phyloP scores from a whole-genome alignment of 2,329 filamentous ascomycete species.

The Pseudogymnoascus sp. region DNA sequence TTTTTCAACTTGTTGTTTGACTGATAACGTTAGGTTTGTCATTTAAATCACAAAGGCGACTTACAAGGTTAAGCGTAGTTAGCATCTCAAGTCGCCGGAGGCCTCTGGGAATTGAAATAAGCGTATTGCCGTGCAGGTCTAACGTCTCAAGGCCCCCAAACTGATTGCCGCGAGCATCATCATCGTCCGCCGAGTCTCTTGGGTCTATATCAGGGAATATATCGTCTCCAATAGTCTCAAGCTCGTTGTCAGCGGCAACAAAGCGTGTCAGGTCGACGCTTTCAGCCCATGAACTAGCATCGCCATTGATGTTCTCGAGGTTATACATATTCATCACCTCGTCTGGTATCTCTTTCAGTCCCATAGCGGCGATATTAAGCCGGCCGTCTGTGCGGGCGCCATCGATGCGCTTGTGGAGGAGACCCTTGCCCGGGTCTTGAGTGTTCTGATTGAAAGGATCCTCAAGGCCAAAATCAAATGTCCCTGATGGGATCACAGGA shows the following conservation, averaged over 20 bases:
- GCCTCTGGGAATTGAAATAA: slow-evolving; percentile 66
- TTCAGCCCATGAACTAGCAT: slow-evolving; percentile 75
- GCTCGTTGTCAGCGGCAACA: slow-evolving; percentile 81
- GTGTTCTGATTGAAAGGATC: slow-evolving; percentile 66
- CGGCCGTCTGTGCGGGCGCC: slow-evolving; percentile 69
- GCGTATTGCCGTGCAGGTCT: slow-evolving; percentile 78
- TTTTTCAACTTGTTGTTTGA: slow-evolving; percentile 75
- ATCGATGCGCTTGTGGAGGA: slow-evolving; percentile 65
- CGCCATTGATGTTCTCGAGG: slow-evolving; percentile 55
- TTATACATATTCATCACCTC: slow-evolving; percentile 91
- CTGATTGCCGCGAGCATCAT: slow-evolving; percentile 62
- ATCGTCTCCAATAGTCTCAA: slow-evolving; percentile 63
- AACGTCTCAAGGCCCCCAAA: slow-evolving; percentile 76
- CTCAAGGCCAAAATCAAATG: slow-evolving; percentile 51
- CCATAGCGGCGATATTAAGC: slow-evolving; percentile 81
- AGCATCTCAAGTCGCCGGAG: slow-evolving; percentile 65
- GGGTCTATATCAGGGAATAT: slow-evolving; percentile 69
- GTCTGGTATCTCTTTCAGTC: slow-evolving; percentile 67
- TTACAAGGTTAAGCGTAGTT: slow-evolving; percentile 73
- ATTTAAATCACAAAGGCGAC: slow-evolving; percentile 23
- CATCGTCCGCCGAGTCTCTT: slow-evolving; percentile 51
- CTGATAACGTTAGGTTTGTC: slow-evolving; percentile 34
- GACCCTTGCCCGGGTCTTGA: slow-evolving; percentile 52
- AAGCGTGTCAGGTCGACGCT: slow-evolving; percentile 80
- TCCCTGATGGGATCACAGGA: slow-evolving; percentile 41